phyloP scores from a whole-genome alignment of 495 filamentous ascomycete species.

The Pseudotulostoma volvatum region DNA sequence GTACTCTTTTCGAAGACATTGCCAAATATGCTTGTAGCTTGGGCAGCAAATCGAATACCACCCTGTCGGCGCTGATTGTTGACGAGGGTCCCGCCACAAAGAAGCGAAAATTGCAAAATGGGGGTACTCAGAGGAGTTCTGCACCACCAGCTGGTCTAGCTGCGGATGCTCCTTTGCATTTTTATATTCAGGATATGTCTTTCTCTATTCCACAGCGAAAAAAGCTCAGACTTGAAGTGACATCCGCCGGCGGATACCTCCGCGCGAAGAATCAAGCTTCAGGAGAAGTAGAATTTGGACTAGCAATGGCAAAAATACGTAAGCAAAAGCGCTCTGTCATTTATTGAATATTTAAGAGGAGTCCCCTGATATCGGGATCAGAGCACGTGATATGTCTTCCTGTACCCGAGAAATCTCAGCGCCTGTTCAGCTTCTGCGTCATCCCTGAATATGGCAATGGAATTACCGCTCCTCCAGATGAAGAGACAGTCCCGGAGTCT shows the following conservation, averaged over 20 bases:
- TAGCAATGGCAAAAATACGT: constrained; percentile 63
- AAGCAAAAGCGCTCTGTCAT: constrained; percentile 15
- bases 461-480: constrained; percentile 28
- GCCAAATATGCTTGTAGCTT: constrained; percentile 31
- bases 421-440: constrained; percentile 79
- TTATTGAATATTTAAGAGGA: too few relatives aligned
- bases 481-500: constrained; percentile 37
- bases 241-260: constrained; percentile 38
- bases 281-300: constrained; percentile 49
- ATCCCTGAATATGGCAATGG: constrained; percentile 49
- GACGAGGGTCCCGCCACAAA: constrained; percentile 27
- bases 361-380: constrained; percentile 21
- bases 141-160: constrained; percentile 27
- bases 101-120: constrained; percentile 41
- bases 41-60: constrained; percentile 13
- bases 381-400: constrained; percentile 69
- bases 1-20: constrained; percentile 31
- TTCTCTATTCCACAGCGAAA: constrained; percentile 75
- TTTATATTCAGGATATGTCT: constrained; percentile 54
- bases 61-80: constrained; percentile 12
- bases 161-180: constrained; percentile 22
- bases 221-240: constrained; percentile 70
- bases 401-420: constrained; percentile 77
- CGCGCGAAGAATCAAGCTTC: constrained; percentile 50
- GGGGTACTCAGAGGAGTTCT: constrained; percentile 22